Conservation (phyloP, 176 grass and related monocot genomes). For the Thalia dealbata region DNA sequence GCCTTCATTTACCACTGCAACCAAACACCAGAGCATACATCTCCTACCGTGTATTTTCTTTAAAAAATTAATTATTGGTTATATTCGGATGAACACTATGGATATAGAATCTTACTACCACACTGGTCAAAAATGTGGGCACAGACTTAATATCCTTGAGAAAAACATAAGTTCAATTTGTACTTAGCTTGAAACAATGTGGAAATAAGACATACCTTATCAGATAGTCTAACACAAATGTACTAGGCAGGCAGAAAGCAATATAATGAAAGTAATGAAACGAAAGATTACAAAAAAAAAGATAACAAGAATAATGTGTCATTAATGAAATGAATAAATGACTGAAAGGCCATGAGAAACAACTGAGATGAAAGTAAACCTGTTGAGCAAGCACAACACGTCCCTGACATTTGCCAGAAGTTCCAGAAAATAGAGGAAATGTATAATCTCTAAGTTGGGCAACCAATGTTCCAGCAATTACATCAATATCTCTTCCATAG, state of each 20-base stretch:
- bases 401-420: conserved; percentile 65
- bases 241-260: not conserved
- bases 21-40: too few relatives aligned
- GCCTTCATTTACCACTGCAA: too few relatives aligned
- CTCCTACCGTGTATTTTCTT: too few relatives aligned
- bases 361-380: conserved; percentile 33
- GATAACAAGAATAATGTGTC: not conserved
- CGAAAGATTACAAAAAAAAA: not conserved
- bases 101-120: too few relatives aligned
- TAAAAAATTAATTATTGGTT: too few relatives aligned
- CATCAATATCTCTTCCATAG: conserved; percentile 85
- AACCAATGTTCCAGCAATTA: conserved; percentile 69
- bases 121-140: too few relatives aligned
- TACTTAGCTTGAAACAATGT: too few relatives aligned
- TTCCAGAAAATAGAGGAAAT: conserved; percentile 70
- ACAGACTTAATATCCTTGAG: too few relatives aligned
- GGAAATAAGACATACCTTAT: not conserved
- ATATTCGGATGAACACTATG: too few relatives aligned
- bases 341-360: conserved; percentile 6
- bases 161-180: too few relatives aligned
- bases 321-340: not conserved
- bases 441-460: conserved; percentile 93
- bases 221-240: not conserved
- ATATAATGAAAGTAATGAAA: not conserved
- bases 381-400: conserved; percentile 93